These are phyloP conservation scores for Aspergillus costaricaensis DNA, from an alignment of 2,329 filamentous ascomycete genomes.

Conservation along the genomic window DNA sequence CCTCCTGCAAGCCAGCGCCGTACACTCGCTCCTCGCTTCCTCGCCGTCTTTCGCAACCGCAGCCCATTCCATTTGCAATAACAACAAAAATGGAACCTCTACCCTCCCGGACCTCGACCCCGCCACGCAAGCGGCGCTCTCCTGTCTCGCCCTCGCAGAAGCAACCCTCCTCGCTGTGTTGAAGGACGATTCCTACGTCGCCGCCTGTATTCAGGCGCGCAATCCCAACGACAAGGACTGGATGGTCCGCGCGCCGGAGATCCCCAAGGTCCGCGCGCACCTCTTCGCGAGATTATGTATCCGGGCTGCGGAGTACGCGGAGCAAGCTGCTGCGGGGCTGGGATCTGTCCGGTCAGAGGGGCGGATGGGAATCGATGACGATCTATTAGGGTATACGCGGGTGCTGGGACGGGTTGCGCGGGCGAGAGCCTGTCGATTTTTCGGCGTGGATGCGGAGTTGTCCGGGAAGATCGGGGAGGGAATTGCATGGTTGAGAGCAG, in stretches of 20 bases:
- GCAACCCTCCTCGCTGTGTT: slow-evolving; percentile 86
- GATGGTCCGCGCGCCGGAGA: slow-evolving; percentile 91
- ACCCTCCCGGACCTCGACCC: slow-evolving; percentile 50
- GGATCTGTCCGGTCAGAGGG: slow-evolving; percentile 34
- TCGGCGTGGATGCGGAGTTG: slow-evolving; percentile 85
- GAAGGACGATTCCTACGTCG: slow-evolving; percentile 92
- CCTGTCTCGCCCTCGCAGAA: slow-evolving; percentile 73
- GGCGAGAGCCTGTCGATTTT: slow-evolving; percentile 85
- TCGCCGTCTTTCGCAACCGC: slow-evolving; percentile 50
- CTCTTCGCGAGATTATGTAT: slow-evolving; percentile 86
- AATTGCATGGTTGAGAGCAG: slow-evolving; percentile 83
- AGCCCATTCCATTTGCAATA: slow-evolving; percentile 25
- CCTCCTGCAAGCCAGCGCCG: slow-evolving; percentile 74
- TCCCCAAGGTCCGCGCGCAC: slow-evolving; percentile 84
- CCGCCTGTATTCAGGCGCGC: slow-evolving; percentile 75
- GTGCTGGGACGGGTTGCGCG: slow-evolving; percentile 74
- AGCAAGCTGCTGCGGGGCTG: slow-evolving; percentile 63
- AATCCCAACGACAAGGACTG: slow-evolving; percentile 86
- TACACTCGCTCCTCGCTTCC: slow-evolving; percentile 71
- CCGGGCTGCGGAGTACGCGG: slow-evolving; percentile 83
- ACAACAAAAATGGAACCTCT: background rate
- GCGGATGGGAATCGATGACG: slow-evolving; percentile 56
- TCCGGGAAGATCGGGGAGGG: slow-evolving; percentile 78
- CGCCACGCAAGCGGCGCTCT: slow-evolving; percentile 45
- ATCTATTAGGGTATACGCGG: slow-evolving; percentile 71